Evolutionary conservation across 176 grass and related monocot species (phyloP).

Genomic region (Musa beccarii): DNA sequence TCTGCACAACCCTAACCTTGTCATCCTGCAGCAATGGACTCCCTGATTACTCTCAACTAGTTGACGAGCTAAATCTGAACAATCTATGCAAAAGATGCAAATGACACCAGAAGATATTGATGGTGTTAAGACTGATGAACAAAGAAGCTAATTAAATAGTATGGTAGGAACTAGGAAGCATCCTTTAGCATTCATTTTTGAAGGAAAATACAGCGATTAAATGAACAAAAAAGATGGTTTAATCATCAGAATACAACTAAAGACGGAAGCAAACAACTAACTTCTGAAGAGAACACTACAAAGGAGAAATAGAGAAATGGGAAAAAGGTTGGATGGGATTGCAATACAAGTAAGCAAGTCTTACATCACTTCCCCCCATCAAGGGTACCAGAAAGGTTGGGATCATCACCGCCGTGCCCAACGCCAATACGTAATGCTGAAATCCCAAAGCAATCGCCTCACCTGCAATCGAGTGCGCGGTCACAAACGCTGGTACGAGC

Average conservation of each 20-base stretch:
- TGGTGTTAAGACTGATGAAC: too few species aligned
- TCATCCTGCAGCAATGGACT: slow-evolving; percentile 45
- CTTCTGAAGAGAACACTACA: too few species aligned
- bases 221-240: too few species aligned
- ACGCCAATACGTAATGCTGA: slow-evolving; percentile 78
- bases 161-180: too few species aligned
- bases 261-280: too few species aligned
- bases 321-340: not conserved
- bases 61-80: not conserved
- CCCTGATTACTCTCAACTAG: not conserved
- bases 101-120: not conserved
- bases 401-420: slow-evolving; percentile 87
- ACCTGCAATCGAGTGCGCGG: slow-evolving; percentile 30
- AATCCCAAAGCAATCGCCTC: slow-evolving; percentile 73
- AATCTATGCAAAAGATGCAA: not conserved
- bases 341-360: not conserved
- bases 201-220: too few species aligned
- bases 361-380: slow-evolving; percentile 93
- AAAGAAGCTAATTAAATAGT: too few species aligned
- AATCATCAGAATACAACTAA: too few species aligned
- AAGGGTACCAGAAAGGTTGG: slow-evolving; percentile 69
- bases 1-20: slow-evolving; percentile 87
- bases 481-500: slow-evolving; percentile 1
- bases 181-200: too few species aligned
- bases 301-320: too few species aligned